Evolutionary conservation across 2,329 filamentous ascomycete genomes (phyloP).

Genomic region (Penicillium sp.): DNA sequence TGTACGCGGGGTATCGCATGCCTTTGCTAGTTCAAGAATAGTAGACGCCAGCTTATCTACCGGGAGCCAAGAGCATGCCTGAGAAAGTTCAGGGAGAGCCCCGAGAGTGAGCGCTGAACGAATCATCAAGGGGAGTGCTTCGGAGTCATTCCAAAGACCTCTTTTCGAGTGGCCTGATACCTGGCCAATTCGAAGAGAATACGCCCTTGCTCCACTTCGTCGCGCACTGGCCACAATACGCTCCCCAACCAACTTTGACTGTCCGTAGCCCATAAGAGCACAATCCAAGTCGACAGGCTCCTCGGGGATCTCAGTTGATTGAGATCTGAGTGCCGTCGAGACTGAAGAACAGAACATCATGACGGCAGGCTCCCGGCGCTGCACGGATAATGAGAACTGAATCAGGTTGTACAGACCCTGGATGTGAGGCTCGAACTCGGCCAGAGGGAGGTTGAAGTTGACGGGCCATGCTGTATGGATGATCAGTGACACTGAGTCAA

Average conservation of each 20-base stretch:
- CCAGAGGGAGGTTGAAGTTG: slow-evolving; percentile 54
- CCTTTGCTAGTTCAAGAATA: slow-evolving; percentile 29
- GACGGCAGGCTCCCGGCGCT: slow-evolving; percentile 30
- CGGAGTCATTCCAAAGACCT: slow-evolving; percentile 37
- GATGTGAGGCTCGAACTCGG: slow-evolving; percentile 50
- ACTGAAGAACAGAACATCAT: slow-evolving; percentile 55
- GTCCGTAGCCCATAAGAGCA: slow-evolving; percentile 35
- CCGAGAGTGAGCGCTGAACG: slow-evolving; percentile 31
- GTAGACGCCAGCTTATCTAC: slow-evolving; percentile 30
- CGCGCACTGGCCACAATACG: slow-evolving; percentile 31
- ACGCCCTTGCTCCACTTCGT: slow-evolving; percentile 25
- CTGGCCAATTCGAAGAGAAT: slow-evolving; percentile 37
- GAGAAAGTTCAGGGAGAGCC: slow-evolving; percentile 25
- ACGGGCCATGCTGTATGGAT: slow-evolving; percentile 58
- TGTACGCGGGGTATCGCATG: slow-evolving; percentile 7
- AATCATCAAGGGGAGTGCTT: slow-evolving; percentile 36
- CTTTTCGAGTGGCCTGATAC: slow-evolving; percentile 36
- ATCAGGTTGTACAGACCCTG: slow-evolving; percentile 48
- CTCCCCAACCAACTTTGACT: slow-evolving; percentile 36
- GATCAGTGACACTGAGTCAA: slow-evolving; percentile 44
- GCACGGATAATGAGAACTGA: slow-evolving; percentile 44
- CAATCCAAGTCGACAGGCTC: slow-evolving; percentile 10
- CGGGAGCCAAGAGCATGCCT: slow-evolving; percentile 34
- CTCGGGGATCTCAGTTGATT: slow-evolving; percentile 17
- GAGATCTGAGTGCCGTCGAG: slow-evolving; percentile 37